Evolutionary conservation across 1,284 basidiomycete species (phyloP), one percentile per base, ranked within the genome.

Genomic region (Chiua sp.): DNA sequence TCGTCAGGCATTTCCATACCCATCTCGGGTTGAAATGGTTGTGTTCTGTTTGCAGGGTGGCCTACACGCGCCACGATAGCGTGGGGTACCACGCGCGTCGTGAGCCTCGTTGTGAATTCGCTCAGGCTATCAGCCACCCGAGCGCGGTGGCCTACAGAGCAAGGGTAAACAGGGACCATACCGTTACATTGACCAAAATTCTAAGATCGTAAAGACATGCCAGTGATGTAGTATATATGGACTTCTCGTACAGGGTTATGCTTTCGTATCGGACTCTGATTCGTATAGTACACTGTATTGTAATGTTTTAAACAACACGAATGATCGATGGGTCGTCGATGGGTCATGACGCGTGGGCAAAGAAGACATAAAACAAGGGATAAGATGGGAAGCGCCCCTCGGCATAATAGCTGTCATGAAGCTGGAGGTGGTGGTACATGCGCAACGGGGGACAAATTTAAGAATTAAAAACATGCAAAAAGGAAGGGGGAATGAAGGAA

Each of bases 181-280:
- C 60, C 1, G 61, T 71, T 3, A 63, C 68, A 3, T 61, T 71
- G 52, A 69, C 55, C 13, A 71, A 71, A 52, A 42, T 71, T 30
- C 15, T 63, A 20, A 52, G 56, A 37, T 33, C 57, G 3, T 62
- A 68, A 49, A 35, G 39, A 53, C 30, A 32, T 20, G 13, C n/a
- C n/a, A n/a, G n/a, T n/a, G n/a, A 13, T 16, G 32, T n/a, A n/a
- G 18, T 32, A 46, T 35, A 53, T 33, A 42, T n/a, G n/a, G n/a
- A 32, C 30, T 32, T 23, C 16, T 63, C 26, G 44, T 59, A 26
- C n/a, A 42, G 55, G 39, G 39, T n/a, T 42, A 42, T 5, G 11
- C 18, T 50, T 57, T 47, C 37, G 32, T 68, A 57, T 49, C 18
- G 26, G 39, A 49, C 59, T 52, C 30, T 47, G 48, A 26, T 63